Conservation (phyloP, 2,329 filamentous ascomycete genomes). For the Monosporascus ibericus region DNA sequence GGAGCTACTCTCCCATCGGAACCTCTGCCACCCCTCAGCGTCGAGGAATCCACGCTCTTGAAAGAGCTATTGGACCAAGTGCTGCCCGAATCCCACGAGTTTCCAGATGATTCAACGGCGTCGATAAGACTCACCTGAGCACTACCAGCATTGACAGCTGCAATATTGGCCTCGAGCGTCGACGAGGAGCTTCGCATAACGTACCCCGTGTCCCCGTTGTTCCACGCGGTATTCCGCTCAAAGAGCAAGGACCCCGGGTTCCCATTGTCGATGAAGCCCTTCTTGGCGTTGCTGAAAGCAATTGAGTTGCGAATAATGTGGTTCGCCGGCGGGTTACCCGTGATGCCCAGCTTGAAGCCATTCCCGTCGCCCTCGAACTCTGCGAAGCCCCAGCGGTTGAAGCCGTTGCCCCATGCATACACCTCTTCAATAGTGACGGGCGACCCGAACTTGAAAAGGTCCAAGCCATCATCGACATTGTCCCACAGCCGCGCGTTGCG, state of each 20-base stretch:
- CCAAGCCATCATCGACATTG: conserved; percentile 44
- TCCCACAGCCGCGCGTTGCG: conserved; percentile 41
- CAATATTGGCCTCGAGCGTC: conserved; percentile 32
- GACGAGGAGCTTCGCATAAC: conserved; percentile 30
- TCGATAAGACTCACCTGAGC: conserved; percentile 18
- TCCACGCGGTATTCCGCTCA: conserved; percentile 39
- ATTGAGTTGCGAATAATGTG: conserved; percentile 37
- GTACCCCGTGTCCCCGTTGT: conserved; percentile 36
- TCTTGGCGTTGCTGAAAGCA: conserved; percentile 34
- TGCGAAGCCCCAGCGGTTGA: conserved; percentile 37
- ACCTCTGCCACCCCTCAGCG: conserved; percentile 29
- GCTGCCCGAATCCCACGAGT: conserved; percentile 33
- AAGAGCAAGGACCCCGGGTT: conserved; percentile 35
- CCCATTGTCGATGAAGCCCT: conserved; percentile 40
- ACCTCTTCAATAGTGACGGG: conserved; percentile 35
- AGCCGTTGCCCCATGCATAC: conserved; percentile 38
- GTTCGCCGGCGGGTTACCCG: conserved; percentile 32
- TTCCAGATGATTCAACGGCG: conserved; percentile 25
- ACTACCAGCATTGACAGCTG: conserved; percentile 26
- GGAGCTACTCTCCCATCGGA: conserved; percentile 30
- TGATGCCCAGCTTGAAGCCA: conserved; percentile 39
- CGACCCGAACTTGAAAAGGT: conserved; percentile 35
- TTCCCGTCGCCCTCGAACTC: conserved; percentile 40
- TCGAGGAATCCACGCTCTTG: conserved; percentile 27
- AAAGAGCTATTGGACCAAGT: conserved; percentile 35